Evolutionary conservation across 2,329 filamentous ascomycete species (phyloP).

Genomic region (Helicocarpus griseus): DNA sequence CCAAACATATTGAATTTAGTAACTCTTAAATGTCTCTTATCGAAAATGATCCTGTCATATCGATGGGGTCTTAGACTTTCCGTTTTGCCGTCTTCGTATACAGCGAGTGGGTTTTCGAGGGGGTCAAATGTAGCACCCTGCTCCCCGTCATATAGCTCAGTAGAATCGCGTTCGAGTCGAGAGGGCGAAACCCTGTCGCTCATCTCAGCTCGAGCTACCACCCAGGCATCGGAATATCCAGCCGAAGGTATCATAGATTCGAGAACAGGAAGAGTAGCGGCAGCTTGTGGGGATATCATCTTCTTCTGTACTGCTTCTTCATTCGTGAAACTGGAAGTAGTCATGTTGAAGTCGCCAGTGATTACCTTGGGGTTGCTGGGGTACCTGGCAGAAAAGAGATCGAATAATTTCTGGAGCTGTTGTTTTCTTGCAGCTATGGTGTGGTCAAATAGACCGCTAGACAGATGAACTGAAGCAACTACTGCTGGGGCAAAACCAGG

Average conservation of each 20-base stretch:
- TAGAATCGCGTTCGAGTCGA: constrained; percentile 12
- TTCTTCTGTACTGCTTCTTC: constrained; percentile 43
- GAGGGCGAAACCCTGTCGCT: constrained; percentile 33
- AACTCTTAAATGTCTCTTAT: constrained; percentile 31
- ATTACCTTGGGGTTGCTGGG: constrained; percentile 44
- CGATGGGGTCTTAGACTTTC: constrained; percentile 50
- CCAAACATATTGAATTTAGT: constrained; percentile 51
- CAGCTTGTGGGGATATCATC: constrained; percentile 44
- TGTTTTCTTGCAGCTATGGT: constrained; percentile 47
- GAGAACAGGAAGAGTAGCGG: constrained; percentile 35
- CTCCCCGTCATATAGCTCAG: constrained; percentile 46
- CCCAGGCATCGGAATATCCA: constrained; percentile 46
- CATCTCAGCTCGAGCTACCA: constrained; percentile 35
- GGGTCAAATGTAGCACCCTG: constrained; percentile 58
- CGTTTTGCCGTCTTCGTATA: constrained; percentile 38
- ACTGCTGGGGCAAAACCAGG: constrained; percentile 32
- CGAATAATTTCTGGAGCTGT: constrained; percentile 45
- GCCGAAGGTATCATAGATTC: constrained; percentile 38
- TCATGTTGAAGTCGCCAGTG: constrained; percentile 56
- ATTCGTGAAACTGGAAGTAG: constrained; percentile 50
- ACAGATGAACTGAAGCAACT: constrained; percentile 52
- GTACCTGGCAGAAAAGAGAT: constrained; percentile 37
- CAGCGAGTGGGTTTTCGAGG: constrained; percentile 46
- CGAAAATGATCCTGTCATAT: constrained; percentile 55
- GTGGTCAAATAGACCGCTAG: constrained; percentile 50